Evolutionary conservation across 2,329 filamentous ascomycete genomes (phyloP).

Genomic region (Aspergillus ibericus): DNA sequence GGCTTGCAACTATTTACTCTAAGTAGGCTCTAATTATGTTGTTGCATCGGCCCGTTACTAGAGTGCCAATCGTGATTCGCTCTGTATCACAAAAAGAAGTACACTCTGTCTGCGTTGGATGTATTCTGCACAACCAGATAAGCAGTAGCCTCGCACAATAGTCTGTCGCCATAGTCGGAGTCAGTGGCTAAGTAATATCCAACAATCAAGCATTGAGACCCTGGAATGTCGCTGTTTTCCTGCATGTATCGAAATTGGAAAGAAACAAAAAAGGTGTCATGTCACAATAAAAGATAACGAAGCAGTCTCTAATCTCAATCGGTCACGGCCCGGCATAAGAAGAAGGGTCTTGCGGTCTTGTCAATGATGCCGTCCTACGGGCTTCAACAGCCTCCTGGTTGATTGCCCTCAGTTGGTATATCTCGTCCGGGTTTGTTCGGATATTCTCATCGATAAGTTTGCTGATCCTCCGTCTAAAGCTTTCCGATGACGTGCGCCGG

Average conservation of each 20-base stretch:
- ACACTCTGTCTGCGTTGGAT: not conserved
- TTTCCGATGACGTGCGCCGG: slow-evolving; percentile 32
- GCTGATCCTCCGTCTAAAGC: slow-evolving; percentile 35
- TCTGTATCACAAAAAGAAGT: not conserved
- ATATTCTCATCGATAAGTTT: slow-evolving; percentile 35
- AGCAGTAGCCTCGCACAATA: not conserved
- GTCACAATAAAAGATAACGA: not conserved
- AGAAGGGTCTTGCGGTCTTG: not conserved
- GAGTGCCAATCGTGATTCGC: too few species aligned
- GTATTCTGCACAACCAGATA: not conserved
- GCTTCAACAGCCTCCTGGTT: slow-evolving; percentile 11
- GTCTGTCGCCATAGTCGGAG: not conserved
- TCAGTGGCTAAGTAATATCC: not conserved
- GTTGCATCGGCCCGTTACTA: too few species aligned
- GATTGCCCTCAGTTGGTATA: slow-evolving; percentile 23
- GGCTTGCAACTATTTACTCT: not conserved
- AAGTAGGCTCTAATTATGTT: too few species aligned
- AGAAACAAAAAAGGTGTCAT: too few species aligned
- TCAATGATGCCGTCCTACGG: not conserved
- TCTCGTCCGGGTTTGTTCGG: slow-evolving; percentile 23
- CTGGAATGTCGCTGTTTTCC: not conserved
- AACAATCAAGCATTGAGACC: not conserved
- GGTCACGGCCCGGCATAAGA: not conserved
- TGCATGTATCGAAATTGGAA: too few species aligned
- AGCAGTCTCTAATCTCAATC: not conserved